Conservation (phyloP, 2,329 filamentous ascomycete genomes). For the Biscogniauxia marginata region DNA sequence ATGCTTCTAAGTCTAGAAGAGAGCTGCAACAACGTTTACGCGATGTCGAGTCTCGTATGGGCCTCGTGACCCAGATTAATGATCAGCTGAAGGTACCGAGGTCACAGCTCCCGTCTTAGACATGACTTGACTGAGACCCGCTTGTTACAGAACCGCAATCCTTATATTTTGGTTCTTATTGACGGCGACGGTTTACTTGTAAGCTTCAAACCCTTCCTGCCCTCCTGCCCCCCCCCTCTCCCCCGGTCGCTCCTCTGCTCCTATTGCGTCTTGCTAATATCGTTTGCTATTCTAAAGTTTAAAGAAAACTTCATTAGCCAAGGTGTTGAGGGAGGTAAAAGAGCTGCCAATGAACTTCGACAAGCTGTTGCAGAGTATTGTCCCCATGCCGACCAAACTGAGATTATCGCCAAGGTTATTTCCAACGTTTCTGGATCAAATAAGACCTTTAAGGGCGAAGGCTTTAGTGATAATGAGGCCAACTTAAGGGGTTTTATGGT, state of each 20-base stretch:
- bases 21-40: slow-evolving; percentile 50
- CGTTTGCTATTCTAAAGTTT: slow-evolving; percentile 46
- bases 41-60: slow-evolving; percentile 37
- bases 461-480: slow-evolving; percentile 42
- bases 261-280: slow-evolving; percentile 8
- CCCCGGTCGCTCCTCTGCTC: slow-evolving; percentile 2
- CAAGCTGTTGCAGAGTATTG: slow-evolving; percentile 48
- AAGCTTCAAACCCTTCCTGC: slow-evolving; percentile 20
- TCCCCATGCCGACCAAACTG: slow-evolving; percentile 44
- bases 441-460: slow-evolving; percentile 49
- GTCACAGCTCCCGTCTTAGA: slow-evolving; percentile 1
- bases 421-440: slow-evolving; percentile 53
- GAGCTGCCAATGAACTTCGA: slow-evolving; percentile 49
- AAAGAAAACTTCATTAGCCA: slow-evolving; percentile 52
- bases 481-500: slow-evolving; percentile 55
- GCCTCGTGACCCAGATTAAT: slow-evolving; percentile 38
- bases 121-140: slow-evolving; percentile 16
- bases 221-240: slow-evolving; percentile 4
- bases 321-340: slow-evolving; percentile 55
- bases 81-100: slow-evolving; percentile 46
- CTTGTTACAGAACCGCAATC: slow-evolving; percentile 48
- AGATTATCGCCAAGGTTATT: slow-evolving; percentile 56
- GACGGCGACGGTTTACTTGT: slow-evolving; percentile 64
- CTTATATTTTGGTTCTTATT: slow-evolving; percentile 60
- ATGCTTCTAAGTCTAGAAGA: slow-evolving; percentile 47